Base-by-base conservation (phyloP, 2,329 filamentous ascomycete species). In the Penicillium thymicola region DNA sequence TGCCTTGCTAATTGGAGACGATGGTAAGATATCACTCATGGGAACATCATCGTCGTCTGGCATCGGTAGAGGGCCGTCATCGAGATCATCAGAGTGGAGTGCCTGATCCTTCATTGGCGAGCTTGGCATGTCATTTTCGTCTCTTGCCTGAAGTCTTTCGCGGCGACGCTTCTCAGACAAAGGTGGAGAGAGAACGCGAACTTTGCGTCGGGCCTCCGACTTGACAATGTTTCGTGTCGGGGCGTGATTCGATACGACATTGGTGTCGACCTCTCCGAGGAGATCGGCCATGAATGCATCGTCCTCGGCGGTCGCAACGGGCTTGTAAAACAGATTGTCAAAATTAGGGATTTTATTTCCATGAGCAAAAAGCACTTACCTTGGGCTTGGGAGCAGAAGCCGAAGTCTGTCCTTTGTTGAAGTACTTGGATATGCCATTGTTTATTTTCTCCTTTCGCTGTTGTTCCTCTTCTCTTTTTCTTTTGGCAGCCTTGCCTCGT, bases 361-460 rank as follows among this genome's bases (percentile, higher is more conserved):
- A 53, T 18, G 44, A 23, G 40, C 30, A 37, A 30, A 25, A 54
- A 46, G 41, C 36, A 64, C 74, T 57, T 75, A 92, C 91, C 83
- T 96, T 97, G 18, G 89, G 82, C 72, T 97, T 97, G 14, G 87
- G 80, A 49, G 82, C 75, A 62, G 82, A 82, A 58, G 77, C 73
- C 37, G 79, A 74, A 36, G 85, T 83, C 53, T 58, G 60, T 28
- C 90, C 91, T 65, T 89, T 89, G 64, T 84, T 93, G 72, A 99
- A 97, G 76, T 95, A 99, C 68, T 95, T 93, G 75, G 88, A 92
- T 71, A 99, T 97, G 65, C 92, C 89, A 69, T 89, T 89, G 74
- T 95, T 92, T 64, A 92, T 90, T 72, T 90, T 92, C 66, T 96
- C 90, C 68, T 89, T 85, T 71, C 90, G 89, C 57, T 91, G 87